Evolutionary conservation across 257 asterid genomes (phyloP).

Genomic region (Solanum phureja): DNA sequence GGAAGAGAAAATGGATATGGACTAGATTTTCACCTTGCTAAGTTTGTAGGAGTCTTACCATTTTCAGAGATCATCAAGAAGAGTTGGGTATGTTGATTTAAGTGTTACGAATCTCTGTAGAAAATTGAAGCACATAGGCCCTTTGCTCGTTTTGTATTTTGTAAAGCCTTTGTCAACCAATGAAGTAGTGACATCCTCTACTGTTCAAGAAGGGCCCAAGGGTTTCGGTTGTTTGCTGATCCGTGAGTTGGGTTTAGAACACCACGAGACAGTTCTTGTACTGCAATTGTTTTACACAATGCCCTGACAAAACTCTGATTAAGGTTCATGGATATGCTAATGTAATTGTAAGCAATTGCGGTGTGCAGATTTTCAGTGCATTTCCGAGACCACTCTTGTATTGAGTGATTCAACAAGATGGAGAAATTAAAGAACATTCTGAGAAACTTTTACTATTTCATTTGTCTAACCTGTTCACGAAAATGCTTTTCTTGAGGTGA

Average conservation of each 20-base stretch:
- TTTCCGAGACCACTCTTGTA: background rate
- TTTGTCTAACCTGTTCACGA: background rate
- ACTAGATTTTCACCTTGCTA: constrained; percentile 9
- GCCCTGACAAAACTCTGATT: background rate
- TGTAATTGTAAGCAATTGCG: background rate
- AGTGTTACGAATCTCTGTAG: background rate
- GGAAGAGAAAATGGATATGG: constrained; percentile 68
- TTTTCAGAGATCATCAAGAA: background rate
- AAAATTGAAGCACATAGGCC: background rate
- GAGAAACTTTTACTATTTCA: background rate
- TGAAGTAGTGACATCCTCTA: background rate
- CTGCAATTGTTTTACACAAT: background rate
- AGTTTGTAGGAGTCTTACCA: background rate
- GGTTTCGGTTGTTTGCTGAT: background rate
- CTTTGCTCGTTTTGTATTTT: background rate
- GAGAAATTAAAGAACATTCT: background rate
- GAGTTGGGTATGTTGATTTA: background rate
- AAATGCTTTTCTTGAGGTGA: background rate
- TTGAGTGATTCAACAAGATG: background rate
- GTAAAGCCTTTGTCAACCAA: background rate
- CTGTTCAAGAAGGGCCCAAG: background rate
- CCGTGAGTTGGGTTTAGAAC: background rate
- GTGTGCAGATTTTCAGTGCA: background rate
- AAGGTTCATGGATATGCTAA: background rate
- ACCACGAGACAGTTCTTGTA: background rate